Conservation (phyloP, 441 rosid species). For the Gossypium schwendimanii region DNA sequence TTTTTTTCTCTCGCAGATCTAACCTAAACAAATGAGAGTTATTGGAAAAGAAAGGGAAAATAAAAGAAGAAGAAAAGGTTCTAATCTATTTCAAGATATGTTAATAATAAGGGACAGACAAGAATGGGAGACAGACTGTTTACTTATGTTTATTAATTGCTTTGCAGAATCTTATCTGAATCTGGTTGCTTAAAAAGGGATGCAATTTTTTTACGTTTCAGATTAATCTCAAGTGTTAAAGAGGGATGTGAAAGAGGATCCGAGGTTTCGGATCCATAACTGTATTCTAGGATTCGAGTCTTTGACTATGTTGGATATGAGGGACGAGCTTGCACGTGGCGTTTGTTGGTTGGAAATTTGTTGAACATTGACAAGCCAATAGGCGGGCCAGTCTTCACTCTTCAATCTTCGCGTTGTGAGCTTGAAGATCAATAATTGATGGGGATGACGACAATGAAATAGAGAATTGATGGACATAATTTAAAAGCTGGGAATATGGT, state of each 20-base stretch:
- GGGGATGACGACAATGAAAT: no score
- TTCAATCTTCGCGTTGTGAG: no score
- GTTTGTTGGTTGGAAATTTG: background rate
- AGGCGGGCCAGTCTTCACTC: background rate
- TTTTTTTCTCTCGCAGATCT: constrained; percentile 8
- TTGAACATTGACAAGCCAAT: background rate
- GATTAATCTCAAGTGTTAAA: background rate
- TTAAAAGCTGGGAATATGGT: no score
- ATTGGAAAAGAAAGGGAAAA: background rate
- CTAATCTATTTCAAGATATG: background rate
- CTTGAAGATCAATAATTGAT: no score
- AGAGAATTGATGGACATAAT: no score
- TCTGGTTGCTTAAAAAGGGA: background rate
- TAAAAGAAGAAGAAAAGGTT: background rate
- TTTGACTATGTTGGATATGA: background rate
- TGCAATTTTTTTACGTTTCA: background rate
- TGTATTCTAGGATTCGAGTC: background rate
- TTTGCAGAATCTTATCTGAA: background rate
- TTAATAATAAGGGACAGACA: background rate
- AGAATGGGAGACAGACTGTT: background rate
- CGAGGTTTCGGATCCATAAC: constrained; percentile 5
- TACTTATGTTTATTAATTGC: background rate
- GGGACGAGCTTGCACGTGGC: background rate
- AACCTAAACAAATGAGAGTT: background rate
- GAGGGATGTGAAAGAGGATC: background rate